These are phyloP conservation scores for Punica granatum DNA, from an alignment of 345 rosid genomes.

Conservation along the genomic window DNA sequence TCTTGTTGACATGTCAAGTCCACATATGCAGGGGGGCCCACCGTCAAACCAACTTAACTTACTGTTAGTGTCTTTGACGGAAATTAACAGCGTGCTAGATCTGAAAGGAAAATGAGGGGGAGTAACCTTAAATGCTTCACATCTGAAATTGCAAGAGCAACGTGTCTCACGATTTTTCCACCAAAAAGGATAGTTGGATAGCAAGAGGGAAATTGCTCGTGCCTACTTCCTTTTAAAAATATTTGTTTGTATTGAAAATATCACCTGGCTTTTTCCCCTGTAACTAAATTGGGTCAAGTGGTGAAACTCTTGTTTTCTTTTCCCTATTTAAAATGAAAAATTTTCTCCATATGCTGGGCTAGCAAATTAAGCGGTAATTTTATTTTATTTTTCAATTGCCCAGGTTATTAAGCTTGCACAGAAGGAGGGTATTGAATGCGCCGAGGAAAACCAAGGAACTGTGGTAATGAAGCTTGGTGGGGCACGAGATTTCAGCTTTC, in stretches of 20 bases:
- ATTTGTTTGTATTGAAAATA: too few relatives aligned
- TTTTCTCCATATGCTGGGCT: not conserved
- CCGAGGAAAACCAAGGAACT: slow-evolving; percentile 78
- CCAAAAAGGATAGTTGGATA: too few relatives aligned
- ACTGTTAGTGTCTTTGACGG: too few relatives aligned
- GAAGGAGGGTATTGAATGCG: slow-evolving; percentile 52
- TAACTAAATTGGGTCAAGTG: not conserved
- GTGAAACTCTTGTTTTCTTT: not conserved
- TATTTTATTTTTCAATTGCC: not conserved
- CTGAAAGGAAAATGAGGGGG: too few relatives aligned
- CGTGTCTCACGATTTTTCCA: not conserved
- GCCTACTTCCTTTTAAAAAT: too few relatives aligned
- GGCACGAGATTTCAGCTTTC: slow-evolving; percentile 56
- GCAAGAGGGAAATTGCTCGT: too few relatives aligned
- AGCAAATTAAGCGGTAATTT: not conserved
- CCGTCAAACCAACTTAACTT: too few relatives aligned
- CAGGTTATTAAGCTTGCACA: slow-evolving; percentile 34
- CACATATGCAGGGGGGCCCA: too few relatives aligned
- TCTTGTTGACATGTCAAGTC: too few relatives aligned
- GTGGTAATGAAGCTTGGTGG: slow-evolving; percentile 58
- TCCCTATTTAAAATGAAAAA: not conserved
- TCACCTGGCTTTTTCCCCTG: not conserved
- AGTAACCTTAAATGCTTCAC: too few relatives aligned
- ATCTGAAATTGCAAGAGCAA: not conserved
- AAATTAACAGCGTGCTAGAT: too few relatives aligned